Conservation (phyloP, 306 rosid species). For the Ceratonia siliqua region DNA sequence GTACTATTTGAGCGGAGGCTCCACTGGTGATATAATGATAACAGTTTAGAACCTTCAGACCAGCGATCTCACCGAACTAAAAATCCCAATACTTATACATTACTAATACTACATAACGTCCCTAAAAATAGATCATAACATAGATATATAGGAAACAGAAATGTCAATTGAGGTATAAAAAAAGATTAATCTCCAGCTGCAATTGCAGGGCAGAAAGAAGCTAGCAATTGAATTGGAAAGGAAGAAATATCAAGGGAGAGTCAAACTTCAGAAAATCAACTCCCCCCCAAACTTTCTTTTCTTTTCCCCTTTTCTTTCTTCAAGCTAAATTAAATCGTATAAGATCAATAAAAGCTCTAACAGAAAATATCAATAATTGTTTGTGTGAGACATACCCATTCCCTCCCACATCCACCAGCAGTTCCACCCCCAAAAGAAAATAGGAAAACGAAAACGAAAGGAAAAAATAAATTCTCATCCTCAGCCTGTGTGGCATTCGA, state of each 20-base stretch:
- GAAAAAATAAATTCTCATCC: conserved; percentile 1
- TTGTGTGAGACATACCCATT: conserved; percentile 6
- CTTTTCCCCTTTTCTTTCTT: background rate
- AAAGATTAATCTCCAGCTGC: background rate
- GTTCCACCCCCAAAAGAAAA: background rate
- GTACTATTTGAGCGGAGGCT: no score
- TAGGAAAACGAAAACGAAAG: background rate
- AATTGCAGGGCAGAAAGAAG: background rate
- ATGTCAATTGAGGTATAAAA: background rate
- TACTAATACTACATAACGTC: background rate
- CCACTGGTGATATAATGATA: no score
- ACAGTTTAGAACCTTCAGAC: background rate
- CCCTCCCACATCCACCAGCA: conserved; percentile 7
- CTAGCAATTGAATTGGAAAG: background rate
- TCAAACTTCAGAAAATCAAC: background rate
- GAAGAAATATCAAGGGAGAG: no score
- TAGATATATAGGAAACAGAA: background rate
- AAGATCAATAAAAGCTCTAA: background rate
- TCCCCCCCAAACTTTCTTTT: background rate
- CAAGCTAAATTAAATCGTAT: background rate
- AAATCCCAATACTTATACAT: background rate
- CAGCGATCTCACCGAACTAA: background rate
- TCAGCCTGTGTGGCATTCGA: conserved; percentile 14
- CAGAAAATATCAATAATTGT: background rate
- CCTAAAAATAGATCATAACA: background rate